These are phyloP conservation scores for Tagetes patula DNA, from an alignment of 129 eudicot species.

Conservation along the genomic window DNA sequence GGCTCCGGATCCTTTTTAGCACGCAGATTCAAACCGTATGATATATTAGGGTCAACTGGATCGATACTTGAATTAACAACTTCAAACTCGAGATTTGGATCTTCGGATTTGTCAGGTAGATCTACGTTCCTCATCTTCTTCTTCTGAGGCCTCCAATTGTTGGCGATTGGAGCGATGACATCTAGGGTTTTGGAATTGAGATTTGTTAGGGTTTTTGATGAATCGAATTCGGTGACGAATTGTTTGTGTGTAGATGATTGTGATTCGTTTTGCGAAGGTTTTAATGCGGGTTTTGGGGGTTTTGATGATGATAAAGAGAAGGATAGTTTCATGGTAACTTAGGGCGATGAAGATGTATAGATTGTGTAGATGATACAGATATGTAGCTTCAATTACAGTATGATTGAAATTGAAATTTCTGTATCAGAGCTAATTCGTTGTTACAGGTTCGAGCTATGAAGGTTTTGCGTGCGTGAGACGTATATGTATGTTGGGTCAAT, in stretches of 20 bases:
- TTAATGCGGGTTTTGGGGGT: conserved; percentile 43
- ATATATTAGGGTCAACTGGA: conserved; percentile 32
- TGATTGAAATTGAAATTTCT: not conserved
- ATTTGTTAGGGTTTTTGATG: conserved; percentile 43
- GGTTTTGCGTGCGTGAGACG: too few relatives aligned
- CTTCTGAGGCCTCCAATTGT: conserved; percentile 53
- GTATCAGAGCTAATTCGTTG: too few relatives aligned
- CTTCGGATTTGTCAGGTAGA: conserved; percentile 44
- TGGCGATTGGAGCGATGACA: conserved; percentile 64
- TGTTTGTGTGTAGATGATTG: conserved; percentile 29
- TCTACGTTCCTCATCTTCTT: conserved; percentile 55
- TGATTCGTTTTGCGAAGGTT: conserved; percentile 18
- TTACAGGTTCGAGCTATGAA: too few relatives aligned
- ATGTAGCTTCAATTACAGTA: not conserved
- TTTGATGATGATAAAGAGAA: conserved; percentile 50
- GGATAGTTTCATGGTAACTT: conserved; percentile 48
- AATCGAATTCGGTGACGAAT: conserved; percentile 57
- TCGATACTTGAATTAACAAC: conserved; percentile 29
- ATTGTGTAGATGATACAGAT: not conserved
- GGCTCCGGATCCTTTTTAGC: not conserved
- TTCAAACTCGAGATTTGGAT: conserved; percentile 58
- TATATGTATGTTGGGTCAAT: too few relatives aligned
- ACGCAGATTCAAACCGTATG: conserved; percentile 76
- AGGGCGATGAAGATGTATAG: not conserved
- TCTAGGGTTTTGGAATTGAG: conserved; percentile 31